These are phyloP conservation scores for Hygrocybe coccinea DNA, from an alignment of 768 basidiomycete species.

Conservation along the genomic window DNA sequence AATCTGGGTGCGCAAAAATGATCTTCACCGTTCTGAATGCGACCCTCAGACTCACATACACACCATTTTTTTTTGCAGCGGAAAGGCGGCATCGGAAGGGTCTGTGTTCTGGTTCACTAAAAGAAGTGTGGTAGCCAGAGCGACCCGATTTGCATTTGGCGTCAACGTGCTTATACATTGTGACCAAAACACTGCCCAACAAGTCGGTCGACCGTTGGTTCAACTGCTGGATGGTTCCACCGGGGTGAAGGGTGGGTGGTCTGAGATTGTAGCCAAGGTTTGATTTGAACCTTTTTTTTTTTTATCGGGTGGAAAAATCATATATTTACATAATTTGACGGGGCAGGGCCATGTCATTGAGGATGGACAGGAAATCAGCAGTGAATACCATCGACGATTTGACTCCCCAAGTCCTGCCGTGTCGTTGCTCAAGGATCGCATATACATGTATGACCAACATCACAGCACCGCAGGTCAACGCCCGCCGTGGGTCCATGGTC, in stretches of 20 bases:
- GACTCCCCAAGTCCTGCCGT: background rate
- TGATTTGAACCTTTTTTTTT: background rate
- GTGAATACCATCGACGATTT: background rate
- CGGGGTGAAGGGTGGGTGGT: slow-evolving; percentile 4
- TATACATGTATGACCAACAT: slow-evolving; percentile 3
- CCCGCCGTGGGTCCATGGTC: background rate
- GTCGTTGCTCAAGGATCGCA: background rate
- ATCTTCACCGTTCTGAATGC: background rate
- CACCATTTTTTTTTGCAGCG: no score
- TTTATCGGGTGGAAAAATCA: background rate
- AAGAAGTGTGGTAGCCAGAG: slow-evolving; percentile 1
- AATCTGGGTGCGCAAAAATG: slow-evolving; percentile 3
- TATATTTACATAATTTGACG: background rate
- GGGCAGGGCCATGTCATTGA: slow-evolving; percentile 5
- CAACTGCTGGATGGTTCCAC: background rate
- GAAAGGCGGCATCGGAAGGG: slow-evolving; percentile 6
- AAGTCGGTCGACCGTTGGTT: background rate
- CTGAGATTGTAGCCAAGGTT: slow-evolving; percentile 2
- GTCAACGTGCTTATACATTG: background rate
- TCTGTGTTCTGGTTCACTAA: slow-evolving; percentile 1
- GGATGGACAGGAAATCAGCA: background rate
- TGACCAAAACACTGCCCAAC: background rate
- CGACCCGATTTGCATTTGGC: slow-evolving; percentile 6
- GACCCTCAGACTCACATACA: no score
- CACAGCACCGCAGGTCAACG: background rate